Conservation (phyloP, 176 grass and related monocot genomes). For the Areca catechu region DNA sequence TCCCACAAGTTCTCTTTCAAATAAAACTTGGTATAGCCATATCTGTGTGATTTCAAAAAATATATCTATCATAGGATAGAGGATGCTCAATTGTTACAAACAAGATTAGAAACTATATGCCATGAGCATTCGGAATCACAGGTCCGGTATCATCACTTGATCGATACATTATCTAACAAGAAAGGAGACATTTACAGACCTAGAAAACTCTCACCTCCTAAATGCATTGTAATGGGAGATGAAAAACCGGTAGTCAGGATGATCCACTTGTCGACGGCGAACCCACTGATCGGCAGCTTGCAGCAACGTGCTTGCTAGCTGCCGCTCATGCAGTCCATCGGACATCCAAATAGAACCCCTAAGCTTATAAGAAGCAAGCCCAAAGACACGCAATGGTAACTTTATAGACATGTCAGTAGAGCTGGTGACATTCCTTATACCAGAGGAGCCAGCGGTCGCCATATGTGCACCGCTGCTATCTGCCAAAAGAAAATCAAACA, state of each 20-base stretch:
- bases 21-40: too few species aligned
- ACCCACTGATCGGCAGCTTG: constrained; percentile 73
- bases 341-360: constrained; percentile 51
- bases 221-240: constrained; percentile 25
- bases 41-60: too few species aligned
- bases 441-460: constrained; percentile 10
- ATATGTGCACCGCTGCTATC: too few species aligned
- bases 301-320: constrained; percentile 37
- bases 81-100: too few species aligned
- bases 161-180: too few species aligned
- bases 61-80: too few species aligned
- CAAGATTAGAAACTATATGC: too few species aligned
- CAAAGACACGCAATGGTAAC: constrained; percentile 53
- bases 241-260: constrained; percentile 87
- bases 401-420: constrained; percentile 14
- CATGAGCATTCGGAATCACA: too few species aligned
- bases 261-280: constrained; percentile 47
- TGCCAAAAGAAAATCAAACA: too few species aligned
- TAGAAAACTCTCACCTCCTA: constrained; percentile 41
- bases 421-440: constrained; percentile 26
- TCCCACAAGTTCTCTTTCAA: too few species aligned
- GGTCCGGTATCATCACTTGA: too few species aligned
- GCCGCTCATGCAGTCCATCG: constrained; percentile 26
- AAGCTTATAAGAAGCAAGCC: constrained; percentile 77
- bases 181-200: too few species aligned